phyloP scores from a whole-genome alignment of 2,329 filamentous ascomycete genomes.

The Calonectria ilicicola region DNA sequence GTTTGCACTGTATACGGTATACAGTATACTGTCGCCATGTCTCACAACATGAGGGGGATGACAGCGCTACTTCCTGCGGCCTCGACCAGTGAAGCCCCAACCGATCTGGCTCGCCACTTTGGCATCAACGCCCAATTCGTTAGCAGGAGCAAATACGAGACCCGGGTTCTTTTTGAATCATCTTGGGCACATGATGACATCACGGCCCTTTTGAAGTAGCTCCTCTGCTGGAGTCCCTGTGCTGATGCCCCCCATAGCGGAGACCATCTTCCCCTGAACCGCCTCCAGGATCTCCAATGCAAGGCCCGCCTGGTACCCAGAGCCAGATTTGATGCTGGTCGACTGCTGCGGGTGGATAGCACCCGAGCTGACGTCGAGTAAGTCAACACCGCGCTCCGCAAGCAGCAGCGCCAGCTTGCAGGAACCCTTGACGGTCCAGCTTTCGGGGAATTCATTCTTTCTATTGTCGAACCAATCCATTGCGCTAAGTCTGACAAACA shows the following conservation, averaged over 20 bases:
- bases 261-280: conserved; percentile 65
- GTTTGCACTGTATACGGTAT: no score
- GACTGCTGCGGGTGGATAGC: conserved; percentile 67
- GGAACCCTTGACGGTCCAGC: conserved; percentile 11
- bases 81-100: conserved; percentile 3
- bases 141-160: conserved; percentile 62
- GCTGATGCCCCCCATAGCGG: conserved; percentile 46
- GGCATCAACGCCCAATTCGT: conserved; percentile 59
- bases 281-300: conserved; percentile 63
- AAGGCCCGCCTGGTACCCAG: conserved; percentile 75
- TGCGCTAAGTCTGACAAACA: conserved; percentile 78
- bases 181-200: conserved; percentile 59
- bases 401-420: conserved; percentile 11
- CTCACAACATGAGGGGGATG: not conserved
- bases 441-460: conserved; percentile 13
- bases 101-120: conserved; percentile 57
- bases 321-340: conserved; percentile 58
- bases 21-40: not conserved
- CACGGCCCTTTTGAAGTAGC: conserved; percentile 55
- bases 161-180: conserved; percentile 66
- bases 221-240: conserved; percentile 56
- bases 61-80: conserved; percentile 9
- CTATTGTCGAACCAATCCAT: conserved; percentile 69
- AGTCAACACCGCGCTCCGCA: conserved; percentile 70
- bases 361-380: conserved; percentile 76